Conservation (phyloP, 495 filamentous ascomycete species). For the Penicillium coprophilum region DNA sequence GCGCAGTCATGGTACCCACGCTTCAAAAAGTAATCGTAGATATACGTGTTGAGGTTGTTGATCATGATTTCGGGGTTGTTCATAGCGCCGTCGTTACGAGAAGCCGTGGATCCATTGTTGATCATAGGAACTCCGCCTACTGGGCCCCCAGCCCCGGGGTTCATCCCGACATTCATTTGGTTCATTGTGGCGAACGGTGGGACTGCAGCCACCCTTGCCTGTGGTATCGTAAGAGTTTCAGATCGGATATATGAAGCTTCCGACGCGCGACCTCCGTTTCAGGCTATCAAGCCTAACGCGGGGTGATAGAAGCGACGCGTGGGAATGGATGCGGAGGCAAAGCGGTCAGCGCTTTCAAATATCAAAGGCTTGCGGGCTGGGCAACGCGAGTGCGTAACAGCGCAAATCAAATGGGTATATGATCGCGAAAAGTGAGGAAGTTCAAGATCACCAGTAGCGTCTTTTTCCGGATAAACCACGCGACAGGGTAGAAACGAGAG, state of each 20-base stretch:
- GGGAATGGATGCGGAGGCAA: constrained; percentile 19
- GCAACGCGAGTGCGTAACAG: constrained; percentile 16
- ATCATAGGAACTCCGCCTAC: constrained; percentile 71
- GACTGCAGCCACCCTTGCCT: constrained; percentile 42
- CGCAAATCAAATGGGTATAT: constrained; percentile 5
- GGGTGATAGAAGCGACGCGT: constrained; percentile 32
- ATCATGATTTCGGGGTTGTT: constrained; percentile 57
- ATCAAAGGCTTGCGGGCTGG: constrained; percentile 5
- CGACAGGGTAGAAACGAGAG: constrained; percentile 71
- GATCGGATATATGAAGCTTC: constrained; percentile 23
- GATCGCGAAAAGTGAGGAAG: constrained; percentile 5
- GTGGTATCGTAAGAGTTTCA: constrained; percentile 26
- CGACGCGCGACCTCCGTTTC: constrained; percentile 43
- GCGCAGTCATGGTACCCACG: constrained; percentile 79
- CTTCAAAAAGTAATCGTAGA: constrained; percentile 93
- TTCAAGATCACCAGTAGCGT: constrained; percentile 13
- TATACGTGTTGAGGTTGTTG: constrained; percentile 93
- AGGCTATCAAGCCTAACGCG: constrained; percentile 36
- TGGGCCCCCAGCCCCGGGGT: constrained; percentile 58
- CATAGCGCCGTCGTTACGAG: constrained; percentile 45
- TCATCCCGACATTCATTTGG: constrained; percentile 70
- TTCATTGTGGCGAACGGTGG: constrained; percentile 60
- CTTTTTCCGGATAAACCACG: constrained; percentile 28
- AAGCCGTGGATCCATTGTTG: constrained; percentile 61
- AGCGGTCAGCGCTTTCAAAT: constrained; percentile 22